Conservation (phyloP, 2,329 filamentous ascomycete genomes). For the Diplocarpon rosae region DNA sequence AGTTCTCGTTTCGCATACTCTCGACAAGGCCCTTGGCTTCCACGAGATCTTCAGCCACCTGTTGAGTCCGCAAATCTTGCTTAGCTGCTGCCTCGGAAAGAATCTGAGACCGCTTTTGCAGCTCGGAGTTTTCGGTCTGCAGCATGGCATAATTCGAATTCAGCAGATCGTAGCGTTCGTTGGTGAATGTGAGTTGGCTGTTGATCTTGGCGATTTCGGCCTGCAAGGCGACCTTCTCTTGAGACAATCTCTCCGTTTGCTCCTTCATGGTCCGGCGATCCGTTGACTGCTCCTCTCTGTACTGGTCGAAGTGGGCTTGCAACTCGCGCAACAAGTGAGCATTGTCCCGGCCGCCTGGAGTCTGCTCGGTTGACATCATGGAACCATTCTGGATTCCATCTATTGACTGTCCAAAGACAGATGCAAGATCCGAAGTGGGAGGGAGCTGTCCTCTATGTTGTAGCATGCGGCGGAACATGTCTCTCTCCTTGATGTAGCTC, state of each 20-base stretch:
- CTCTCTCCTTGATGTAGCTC: constrained; percentile 88
- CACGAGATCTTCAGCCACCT: constrained; percentile 85
- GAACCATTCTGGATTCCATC: constrained; percentile 44
- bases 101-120: constrained; percentile 70
- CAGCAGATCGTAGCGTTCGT: constrained; percentile 79
- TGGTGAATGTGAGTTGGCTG: constrained; percentile 72
- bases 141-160: constrained; percentile 78
- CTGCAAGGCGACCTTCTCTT: constrained; percentile 73
- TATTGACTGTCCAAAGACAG: constrained; percentile 61
- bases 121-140: constrained; percentile 72
- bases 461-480: constrained; percentile 94
- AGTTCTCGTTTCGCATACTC: constrained; percentile 78
- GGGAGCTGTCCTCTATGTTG: constrained; percentile 59
- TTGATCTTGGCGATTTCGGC: constrained; percentile 68
- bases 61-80: constrained; percentile 81
- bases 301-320: constrained; percentile 80
- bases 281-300: constrained; percentile 72
- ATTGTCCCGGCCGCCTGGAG: constrained; percentile 52
- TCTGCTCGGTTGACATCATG: constrained; percentile 46
- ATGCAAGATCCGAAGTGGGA: constrained; percentile 49
- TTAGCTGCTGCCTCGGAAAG: constrained; percentile 77
- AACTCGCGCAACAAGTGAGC: constrained; percentile 74
- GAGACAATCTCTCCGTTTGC: constrained; percentile 70
- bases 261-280: constrained; percentile 75
- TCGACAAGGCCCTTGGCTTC: constrained; percentile 74